Base-by-base conservation (phyloP, 306 rosid species). In the Fragaria vesca region DNA sequence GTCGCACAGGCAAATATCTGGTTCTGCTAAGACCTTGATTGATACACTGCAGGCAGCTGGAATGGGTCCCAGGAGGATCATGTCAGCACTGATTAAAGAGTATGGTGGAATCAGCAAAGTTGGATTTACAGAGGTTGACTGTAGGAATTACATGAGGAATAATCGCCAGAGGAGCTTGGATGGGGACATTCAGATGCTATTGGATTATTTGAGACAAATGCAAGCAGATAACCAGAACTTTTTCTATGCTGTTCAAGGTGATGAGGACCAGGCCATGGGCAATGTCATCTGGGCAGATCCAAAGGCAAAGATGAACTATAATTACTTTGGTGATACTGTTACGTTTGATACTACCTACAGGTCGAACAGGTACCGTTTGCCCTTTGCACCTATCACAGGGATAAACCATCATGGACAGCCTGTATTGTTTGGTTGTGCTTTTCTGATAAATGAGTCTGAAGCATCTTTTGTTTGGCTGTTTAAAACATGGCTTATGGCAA, bases 41-140 rank as follows among this genome's bases (percentile, higher is more conserved):
- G 98, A 95, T 84, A 95, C 98, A 69, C 81, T 95, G 82, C 98
- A 95, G 90, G 97, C 98, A 18, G 98, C 98, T 73, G 98, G 98
- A 77, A 89, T 95, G 97, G 98, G 98, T 69, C 98, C 98, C 48
- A 93, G 98, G 10, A 87, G 97, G 85, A 92, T 95, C 71, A 95
- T 95, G 98, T 95, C 97, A 0, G 98, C 98, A 2, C 89, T 95
- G 40, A 92, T 95, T 69, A 95, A 92, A 86, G 98, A 95, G 83
- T 92, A 91, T 81, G 98, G 97, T 66, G 98, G 98, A 75, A 91
- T 93, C 79, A 95, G 97, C 83, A 95, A 88, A 83, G 98, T 95
- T 8, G 98, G 98, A 18, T 95, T 95, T 81, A 95, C 98, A 5
- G 98, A 95, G 91, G 98, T 95, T 8, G 98, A 95, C 77, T 95